Conservation (phyloP, 2,329 filamentous ascomycete species). For the Ophiocordyceps camponoti-rufipedis region DNA sequence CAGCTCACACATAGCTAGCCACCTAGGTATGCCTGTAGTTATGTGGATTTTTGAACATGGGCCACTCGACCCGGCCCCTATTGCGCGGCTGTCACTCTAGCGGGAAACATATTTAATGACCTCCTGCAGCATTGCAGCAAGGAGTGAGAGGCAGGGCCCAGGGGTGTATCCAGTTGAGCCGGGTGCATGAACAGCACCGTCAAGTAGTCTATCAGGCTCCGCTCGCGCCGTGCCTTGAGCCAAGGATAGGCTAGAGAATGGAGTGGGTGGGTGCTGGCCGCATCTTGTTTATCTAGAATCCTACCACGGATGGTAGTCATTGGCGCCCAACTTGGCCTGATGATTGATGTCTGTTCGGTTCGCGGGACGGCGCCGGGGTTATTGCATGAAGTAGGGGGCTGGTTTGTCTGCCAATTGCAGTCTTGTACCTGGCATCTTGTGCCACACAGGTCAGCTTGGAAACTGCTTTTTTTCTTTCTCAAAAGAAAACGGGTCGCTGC, state of each 20-base stretch:
- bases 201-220: not conserved
- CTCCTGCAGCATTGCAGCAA: not conserved
- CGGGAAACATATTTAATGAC: not conserved
- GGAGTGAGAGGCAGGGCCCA: not conserved
- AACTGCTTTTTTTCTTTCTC: too few relatives aligned
- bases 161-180: not conserved
- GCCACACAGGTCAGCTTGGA: too few relatives aligned
- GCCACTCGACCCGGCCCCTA: not conserved
- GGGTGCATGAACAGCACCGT: not conserved
- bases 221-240: not conserved
- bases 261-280: not conserved
- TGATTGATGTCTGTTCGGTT: not conserved
- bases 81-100: not conserved
- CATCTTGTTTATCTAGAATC: not conserved
- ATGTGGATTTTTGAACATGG: not conserved
- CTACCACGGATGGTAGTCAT: not conserved
- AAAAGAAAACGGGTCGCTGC: too few relatives aligned
- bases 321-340: not conserved
- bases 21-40: not conserved
- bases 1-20: not conserved
- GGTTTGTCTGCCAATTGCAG: not conserved
- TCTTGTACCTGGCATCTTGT: too few relatives aligned
- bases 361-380: not conserved
- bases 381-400: not conserved
- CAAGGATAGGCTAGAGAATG: not conserved